Percentiles rank a stretch among this genome's conserved stretches.
phyloP scores from a whole-genome alignment of 1,284 basidiomycete species.

The Puccinia horiana region DNA sequence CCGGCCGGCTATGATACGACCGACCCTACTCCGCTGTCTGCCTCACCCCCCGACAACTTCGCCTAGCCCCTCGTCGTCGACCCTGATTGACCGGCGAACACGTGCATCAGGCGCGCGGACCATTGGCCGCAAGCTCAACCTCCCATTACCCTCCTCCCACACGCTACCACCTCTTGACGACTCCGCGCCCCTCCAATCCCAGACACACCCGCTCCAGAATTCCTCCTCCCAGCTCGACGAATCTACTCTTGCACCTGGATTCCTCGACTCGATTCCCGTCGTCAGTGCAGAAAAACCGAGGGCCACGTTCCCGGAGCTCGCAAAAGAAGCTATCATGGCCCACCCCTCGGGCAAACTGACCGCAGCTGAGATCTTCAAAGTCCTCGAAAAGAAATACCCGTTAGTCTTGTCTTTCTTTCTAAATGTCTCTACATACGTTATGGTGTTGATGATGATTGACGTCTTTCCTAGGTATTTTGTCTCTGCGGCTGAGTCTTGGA shows the following conservation, averaged over 20 bases:
- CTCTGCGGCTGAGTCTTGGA: constrained; percentile 46
- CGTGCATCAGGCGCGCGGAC: constrained; percentile 33
- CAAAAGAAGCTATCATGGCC: constrained; percentile 42
- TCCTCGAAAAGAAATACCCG: constrained; percentile 50
- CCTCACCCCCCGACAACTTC: background rate
- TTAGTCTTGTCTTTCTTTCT: constrained; percentile 5
- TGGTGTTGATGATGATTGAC: background rate
- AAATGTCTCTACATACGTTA: background rate
- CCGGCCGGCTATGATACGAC: background rate
- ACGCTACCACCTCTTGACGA: constrained; percentile 4
- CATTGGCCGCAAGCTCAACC: constrained; percentile 29
- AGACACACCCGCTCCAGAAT: too few relatives aligned
- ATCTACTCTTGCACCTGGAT: constrained; percentile 24
- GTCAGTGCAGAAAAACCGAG: constrained; percentile 24
- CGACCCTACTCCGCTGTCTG: constrained; percentile 1
- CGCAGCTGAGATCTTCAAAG: constrained; percentile 49
- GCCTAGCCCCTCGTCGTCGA: background rate
- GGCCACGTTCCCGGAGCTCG: constrained; percentile 45
- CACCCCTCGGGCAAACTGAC: constrained; percentile 45
- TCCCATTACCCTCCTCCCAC: constrained; percentile 40
- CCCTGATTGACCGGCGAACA: constrained; percentile 23
- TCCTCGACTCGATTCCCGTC: constrained; percentile 45
- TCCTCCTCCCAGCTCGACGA: constrained; percentile 26
- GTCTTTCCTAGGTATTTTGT: constrained; percentile 32
- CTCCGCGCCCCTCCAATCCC: background rate